Evolutionary conservation across 2,329 filamentous ascomycete species (phyloP), one percentile per base, ranked within the genome.

Genomic region (Pseudopithomyces maydicus): DNA sequence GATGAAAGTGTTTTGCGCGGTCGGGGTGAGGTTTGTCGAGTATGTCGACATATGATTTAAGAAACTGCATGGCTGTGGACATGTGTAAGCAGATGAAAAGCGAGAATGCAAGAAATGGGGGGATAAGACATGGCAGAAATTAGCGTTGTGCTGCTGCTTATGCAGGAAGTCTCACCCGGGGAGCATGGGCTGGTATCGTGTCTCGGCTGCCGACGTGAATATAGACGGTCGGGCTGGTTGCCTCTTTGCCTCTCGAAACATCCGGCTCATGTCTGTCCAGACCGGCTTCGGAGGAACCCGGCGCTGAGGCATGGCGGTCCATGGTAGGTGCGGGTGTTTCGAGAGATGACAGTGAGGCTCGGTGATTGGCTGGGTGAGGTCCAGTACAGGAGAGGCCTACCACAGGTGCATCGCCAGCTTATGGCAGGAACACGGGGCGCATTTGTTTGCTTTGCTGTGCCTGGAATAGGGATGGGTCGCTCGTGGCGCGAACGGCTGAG

Each of bases 401-500:
- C 43, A 46, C 20, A 45, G 22, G 42, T 41, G 45, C 32, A 41
- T 46, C 41, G 41, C 38, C 35, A 38, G 45, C 33, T 42, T 23
- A 20, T 7, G 36, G 17, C 11, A 41, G 38, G 12, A 20, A 20
- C 14, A 38, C 22, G 52, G 33, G 26, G 43, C 33, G n/a, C 10
- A n/a, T n/a, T 47, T 15, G 19, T n/a, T 20, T 22, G 35, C 23
- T 33, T 47, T 41, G 15, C 35, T 38, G 22, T 41, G 19, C 20
- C 45, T 52, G 23, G 19, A 51, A 45, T 54, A 49, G 35, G 33
- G 47, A 51, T 48, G 36, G 15, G 20, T 20, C n/a, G 52, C 19
- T 17, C 6, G 45, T 36, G 33, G 29, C 33, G 54, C n/a, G 42
- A 42, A 41, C 47, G 36, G 62, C 62, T 63, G 62, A 62, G 57